Evolutionary conservation across 495 filamentous ascomycete genomes (phyloP).

Genomic region (Tuber aestivum): DNA sequence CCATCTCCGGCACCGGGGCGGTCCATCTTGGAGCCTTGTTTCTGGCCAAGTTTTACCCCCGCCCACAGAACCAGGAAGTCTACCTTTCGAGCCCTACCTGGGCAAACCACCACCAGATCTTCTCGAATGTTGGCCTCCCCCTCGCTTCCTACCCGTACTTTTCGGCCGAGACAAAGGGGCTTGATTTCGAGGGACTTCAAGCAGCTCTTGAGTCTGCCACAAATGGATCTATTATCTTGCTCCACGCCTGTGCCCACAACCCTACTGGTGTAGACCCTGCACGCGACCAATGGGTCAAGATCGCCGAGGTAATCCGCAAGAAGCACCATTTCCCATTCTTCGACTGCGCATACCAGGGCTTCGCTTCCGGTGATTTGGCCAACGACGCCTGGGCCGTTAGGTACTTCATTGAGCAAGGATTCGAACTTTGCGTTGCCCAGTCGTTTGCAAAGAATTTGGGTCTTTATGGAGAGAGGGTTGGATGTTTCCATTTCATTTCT

Average conservation of each 20-base stretch:
- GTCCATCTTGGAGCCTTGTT: conserved; percentile 84
- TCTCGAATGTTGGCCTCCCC: conserved; percentile 77
- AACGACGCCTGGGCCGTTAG: conserved; percentile 85
- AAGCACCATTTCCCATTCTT: conserved; percentile 96
- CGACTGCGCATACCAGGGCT: conserved; percentile 96
- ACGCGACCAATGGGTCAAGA: conserved; percentile 84
- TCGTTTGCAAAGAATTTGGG: conserved; percentile 99
- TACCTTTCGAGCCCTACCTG: conserved; percentile 94
- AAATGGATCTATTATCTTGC: conserved; percentile 72
- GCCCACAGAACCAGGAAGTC: conserved; percentile 56
- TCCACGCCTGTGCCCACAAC: conserved; percentile 97
- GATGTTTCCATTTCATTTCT: conserved; percentile 93
- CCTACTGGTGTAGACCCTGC: conserved; percentile 96
- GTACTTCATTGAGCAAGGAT: conserved; percentile 88
- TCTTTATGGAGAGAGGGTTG: conserved; percentile 91
- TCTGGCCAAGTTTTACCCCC: conserved; percentile 68
- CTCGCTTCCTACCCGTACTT: conserved; percentile 91
- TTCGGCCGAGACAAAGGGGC: conserved; percentile 71
- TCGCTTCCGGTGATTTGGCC: conserved; percentile 82
- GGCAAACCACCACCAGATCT: conserved; percentile 99
- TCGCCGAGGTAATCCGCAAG: conserved; percentile 65
- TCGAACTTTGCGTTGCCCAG: conserved; percentile 92
- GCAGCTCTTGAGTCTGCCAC: conserved; percentile 61
- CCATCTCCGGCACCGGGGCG: conserved; percentile 88
- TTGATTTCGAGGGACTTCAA: conserved; percentile 88